These are phyloP conservation scores for Beauveria scarabaeidicola DNA, from an alignment of 2,329 filamentous ascomycete genomes.

Conservation along the genomic window DNA sequence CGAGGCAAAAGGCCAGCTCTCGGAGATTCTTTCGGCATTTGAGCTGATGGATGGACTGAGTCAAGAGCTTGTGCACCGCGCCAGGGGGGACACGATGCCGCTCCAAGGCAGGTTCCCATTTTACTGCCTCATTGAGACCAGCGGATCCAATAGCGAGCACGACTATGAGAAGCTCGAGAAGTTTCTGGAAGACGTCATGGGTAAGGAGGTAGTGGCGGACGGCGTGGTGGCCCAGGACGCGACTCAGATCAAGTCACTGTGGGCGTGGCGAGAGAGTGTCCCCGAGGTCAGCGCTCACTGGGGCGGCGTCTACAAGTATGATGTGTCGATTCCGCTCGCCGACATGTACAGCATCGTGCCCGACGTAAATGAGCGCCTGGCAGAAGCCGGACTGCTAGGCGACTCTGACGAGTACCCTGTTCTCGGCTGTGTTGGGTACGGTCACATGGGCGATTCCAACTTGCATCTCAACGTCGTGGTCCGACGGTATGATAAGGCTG, in stretches of 20 bases:
- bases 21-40: conserved; percentile 93
- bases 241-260: conserved; percentile 77
- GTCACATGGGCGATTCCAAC: conserved; percentile 97
- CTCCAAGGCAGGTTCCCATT: conserved; percentile 81
- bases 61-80: conserved; percentile 66
- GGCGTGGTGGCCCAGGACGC: conserved; percentile 90
- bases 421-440: conserved; percentile 87
- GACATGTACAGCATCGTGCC: conserved; percentile 87
- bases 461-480: conserved; percentile 86
- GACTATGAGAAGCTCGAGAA: conserved; percentile 83
- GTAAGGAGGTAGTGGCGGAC: conserved; percentile 75
- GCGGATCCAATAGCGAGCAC: conserved; percentile 87
- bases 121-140: conserved; percentile 95
- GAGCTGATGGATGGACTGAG: conserved; percentile 89
- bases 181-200: conserved; percentile 90
- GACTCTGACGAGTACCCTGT: conserved; percentile 70
- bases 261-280: conserved; percentile 90
- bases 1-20: conserved; percentile 81
- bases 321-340: conserved; percentile 83
- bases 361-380: conserved; percentile 67
- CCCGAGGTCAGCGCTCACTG: conserved; percentile 82
- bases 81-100: conserved; percentile 69
- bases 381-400: conserved; percentile 66
- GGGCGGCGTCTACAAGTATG: conserved; percentile 97
- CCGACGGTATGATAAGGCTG: conserved; percentile 72